A percentile compares a stretch with the other conserved stretches of the same genome.
Conservation (phyloP, 2,329 filamentous ascomycete genomes). For the Alternaria sp. region DNA sequence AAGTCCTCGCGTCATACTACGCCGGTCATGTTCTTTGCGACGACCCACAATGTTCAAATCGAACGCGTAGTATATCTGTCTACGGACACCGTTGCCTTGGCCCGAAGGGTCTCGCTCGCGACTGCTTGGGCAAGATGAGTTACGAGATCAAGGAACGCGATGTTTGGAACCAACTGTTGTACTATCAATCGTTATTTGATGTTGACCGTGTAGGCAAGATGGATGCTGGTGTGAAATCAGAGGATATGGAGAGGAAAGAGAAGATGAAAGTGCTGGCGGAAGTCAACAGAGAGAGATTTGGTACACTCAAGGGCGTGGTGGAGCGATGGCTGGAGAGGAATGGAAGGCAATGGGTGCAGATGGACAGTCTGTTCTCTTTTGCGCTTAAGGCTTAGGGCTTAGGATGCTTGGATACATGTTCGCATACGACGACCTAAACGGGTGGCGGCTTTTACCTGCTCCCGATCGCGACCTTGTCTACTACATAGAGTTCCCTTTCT, state of each 20-base stretch:
- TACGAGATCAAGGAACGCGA: slow-evolving; percentile 90
- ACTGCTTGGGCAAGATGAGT: slow-evolving; percentile 86
- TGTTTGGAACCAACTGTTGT: slow-evolving; percentile 94
- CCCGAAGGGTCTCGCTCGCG: slow-evolving; percentile 81
- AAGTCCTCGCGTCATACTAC: slow-evolving; percentile 85
- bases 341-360: slow-evolving; percentile 90
- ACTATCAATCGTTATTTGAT: slow-evolving; percentile 86
- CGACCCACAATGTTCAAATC: slow-evolving; percentile 84
- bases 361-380: slow-evolving; percentile 84
- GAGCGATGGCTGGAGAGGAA: slow-evolving; percentile 89
- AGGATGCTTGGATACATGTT: slow-evolving; percentile 1
- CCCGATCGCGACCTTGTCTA: slow-evolving; percentile 5
- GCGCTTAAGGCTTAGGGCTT: slow-evolving; percentile 47
- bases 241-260: slow-evolving; percentile 58
- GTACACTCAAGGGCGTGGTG: slow-evolving; percentile 77
- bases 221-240: slow-evolving; percentile 64
- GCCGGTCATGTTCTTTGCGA: slow-evolving; percentile 92
- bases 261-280: slow-evolving; percentile 74
- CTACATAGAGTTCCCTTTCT: slow-evolving; percentile 8
- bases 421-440: neutral
- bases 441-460: neutral
- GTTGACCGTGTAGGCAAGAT: slow-evolving; percentile 77
- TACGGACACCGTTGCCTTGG: slow-evolving; percentile 92
- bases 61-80: slow-evolving; percentile 91
- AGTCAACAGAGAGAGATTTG: slow-evolving; percentile 83